phyloP scores from a whole-genome alignment of 2,329 filamentous ascomycete genomes.

The Fusarium stilboides region DNA sequence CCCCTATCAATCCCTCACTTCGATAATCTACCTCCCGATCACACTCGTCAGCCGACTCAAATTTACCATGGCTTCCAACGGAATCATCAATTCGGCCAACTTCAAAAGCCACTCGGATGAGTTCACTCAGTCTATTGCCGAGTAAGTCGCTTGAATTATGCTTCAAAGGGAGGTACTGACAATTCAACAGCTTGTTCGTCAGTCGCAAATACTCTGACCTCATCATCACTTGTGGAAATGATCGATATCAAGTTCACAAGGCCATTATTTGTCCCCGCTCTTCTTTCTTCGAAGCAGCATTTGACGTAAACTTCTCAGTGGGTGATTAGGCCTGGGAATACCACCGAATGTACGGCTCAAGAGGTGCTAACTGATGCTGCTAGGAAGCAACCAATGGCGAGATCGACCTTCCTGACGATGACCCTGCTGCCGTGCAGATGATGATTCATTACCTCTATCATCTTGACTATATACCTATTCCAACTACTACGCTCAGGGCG shows the following conservation, averaged over 20 bases:
- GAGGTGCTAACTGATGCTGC: not conserved
- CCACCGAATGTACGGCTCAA: not conserved
- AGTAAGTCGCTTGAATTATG: not conserved
- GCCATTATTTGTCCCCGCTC: constrained; percentile 30
- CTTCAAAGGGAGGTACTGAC: not conserved
- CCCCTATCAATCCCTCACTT: too few species aligned
- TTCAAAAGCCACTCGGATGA: not conserved
- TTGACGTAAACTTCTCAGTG: not conserved
- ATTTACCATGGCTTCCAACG: not conserved
- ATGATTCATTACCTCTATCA: constrained; percentile 27
- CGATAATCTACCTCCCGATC: too few species aligned
- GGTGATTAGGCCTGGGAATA: too few species aligned
- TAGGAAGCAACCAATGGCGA: constrained; percentile 10
- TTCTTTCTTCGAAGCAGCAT: constrained; percentile 10
- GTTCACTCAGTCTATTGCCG: not conserved
- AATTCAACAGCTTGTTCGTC: not conserved
- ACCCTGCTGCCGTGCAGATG: constrained; percentile 5
- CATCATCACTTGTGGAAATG: constrained; percentile 3
- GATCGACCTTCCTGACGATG: constrained; percentile 20
- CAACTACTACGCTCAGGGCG: too few species aligned
- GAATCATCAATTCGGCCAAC: not conserved
- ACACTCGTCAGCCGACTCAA: too few species aligned
- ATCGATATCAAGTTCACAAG: constrained; percentile 16
- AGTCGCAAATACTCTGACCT: constrained; percentile 18
- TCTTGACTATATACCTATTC: not conserved